Base-by-base conservation (phyloP, 139 green algal species). In the Chlamydomonas incerta region DNA sequence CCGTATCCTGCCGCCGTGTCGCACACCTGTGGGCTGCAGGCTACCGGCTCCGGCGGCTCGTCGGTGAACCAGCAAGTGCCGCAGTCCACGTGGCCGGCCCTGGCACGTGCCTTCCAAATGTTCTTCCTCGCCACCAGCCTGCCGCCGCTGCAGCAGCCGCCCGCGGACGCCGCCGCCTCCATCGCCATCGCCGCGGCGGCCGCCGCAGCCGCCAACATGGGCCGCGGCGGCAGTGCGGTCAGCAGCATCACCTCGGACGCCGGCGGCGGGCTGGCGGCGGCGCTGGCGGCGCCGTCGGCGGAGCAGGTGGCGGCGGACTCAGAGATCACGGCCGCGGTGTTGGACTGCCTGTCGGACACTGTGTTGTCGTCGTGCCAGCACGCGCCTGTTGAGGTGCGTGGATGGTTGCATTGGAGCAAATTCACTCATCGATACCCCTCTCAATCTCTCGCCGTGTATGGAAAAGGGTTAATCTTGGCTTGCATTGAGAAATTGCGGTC, bases 341-440 rank as follows among this genome's bases (percentile, higher is more conserved):
- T 98, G 70, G 95, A 98, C 88, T 94, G 90, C 68, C 88, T 98
- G 33, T 90, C 93, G 0, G 93, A 98, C 26, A 83, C 72, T 2
- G 93, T 98, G 66, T 88, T 98, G 33, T 92, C 86, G 35, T 82
- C 81, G 3, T 93, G 91, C 47, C 68, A 91, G 35, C 84, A 90
- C n/a, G 80, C 85, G 1, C 89, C 92, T 11, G 46, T 82, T 21
- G 91, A 96, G 34, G 88, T 85, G n/a, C 5, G 79, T 72, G 18
- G 21, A 10, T n/a, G n/a, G n/a, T n/a, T n/a, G n/a, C n/a, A n/a
- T n/a, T n/a, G n/a, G n/a, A n/a, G n/a, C n/a, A n/a, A n/a, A n/a
- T n/a, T n/a, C n/a, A n/a, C n/a, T n/a, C n/a, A n/a, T n/a, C n/a
- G n/a, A n/a, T n/a, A n/a, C n/a, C n/a, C n/a, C n/a, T n/a, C n/a